Percentiles rank a stretch among this genome's conserved stretches.
Evolutionary conservation across 2,329 filamentous ascomycete species (phyloP).

Genomic region (Pseudocercospora cruenta): DNA sequence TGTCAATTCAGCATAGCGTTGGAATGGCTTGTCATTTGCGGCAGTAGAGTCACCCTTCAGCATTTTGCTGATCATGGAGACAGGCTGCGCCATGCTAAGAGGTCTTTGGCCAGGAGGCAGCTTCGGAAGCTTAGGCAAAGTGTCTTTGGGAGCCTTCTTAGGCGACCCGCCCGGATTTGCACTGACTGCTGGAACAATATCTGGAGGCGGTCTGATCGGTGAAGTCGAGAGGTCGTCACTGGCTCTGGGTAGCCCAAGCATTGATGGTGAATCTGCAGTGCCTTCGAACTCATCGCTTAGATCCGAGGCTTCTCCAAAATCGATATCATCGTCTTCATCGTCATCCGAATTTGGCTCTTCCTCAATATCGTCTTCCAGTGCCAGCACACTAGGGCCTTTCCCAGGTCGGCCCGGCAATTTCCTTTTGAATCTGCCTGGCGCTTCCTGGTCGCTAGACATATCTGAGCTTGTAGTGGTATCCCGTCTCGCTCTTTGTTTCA

Average conservation of each 20-base stretch:
- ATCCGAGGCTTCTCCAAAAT: constrained; percentile 43
- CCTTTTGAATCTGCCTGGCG: constrained; percentile 62
- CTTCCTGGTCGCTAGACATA: constrained; percentile 80
- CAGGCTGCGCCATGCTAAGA: constrained; percentile 72
- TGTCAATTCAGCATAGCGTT: constrained; percentile 74
- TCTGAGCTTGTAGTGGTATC: constrained; percentile 83
- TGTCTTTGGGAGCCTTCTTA: constrained; percentile 63
- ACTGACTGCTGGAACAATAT: constrained; percentile 45
- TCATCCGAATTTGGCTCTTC: constrained; percentile 41
- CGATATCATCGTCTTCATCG: constrained; percentile 45
- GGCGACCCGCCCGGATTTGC: constrained; percentile 58
- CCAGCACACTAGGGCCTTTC: constrained; percentile 50
- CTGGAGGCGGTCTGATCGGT: constrained; percentile 47
- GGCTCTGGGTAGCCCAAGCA: constrained; percentile 64
- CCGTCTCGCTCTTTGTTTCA: constrained; percentile 65
- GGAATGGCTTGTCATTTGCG: constrained; percentile 65
- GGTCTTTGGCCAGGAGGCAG: constrained; percentile 70
- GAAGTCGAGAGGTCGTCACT: constrained; percentile 55
- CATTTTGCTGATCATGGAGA: constrained; percentile 60
- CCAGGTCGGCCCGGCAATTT: constrained; percentile 58
- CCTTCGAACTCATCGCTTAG: constrained; percentile 62
- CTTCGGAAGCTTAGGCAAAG: constrained; percentile 62
- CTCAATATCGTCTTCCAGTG: constrained; percentile 30
- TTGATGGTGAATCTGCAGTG: constrained; percentile 68
- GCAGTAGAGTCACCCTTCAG: constrained; percentile 64